These are phyloP conservation scores for Kwoniella dendrophila DNA, from an alignment of 768 basidiomycete genomes.

Conservation along the genomic window DNA sequence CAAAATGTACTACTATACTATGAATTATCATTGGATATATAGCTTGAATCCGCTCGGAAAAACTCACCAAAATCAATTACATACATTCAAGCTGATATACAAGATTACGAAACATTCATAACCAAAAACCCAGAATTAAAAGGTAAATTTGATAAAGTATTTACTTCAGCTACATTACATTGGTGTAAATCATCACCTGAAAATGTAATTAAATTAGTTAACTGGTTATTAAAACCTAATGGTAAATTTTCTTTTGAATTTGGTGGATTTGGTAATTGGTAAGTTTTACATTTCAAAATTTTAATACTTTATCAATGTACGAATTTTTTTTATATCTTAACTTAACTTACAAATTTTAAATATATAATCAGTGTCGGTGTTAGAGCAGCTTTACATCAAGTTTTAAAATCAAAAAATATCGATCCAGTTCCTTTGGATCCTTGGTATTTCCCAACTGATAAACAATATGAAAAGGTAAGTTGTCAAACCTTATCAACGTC, in stretches of 20 bases:
- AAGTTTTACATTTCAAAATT: too few species aligned
- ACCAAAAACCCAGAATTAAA: slow-evolving; percentile 21
- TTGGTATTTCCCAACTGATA: slow-evolving; percentile 78
- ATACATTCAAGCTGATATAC: slow-evolving; percentile 40
- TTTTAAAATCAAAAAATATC: slow-evolving; percentile 62
- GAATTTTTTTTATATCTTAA: neutral
- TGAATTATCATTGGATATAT: neutral
- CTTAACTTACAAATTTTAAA: neutral
- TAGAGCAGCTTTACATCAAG: slow-evolving; percentile 64
- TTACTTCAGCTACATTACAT: slow-evolving; percentile 78
- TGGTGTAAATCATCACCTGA: slow-evolving; percentile 79
- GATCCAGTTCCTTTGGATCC: slow-evolving; percentile 70
- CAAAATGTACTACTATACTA: too few species aligned
- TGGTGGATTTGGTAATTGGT: slow-evolving; percentile 77
- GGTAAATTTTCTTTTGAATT: slow-evolving; percentile 76
- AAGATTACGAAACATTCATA: slow-evolving; percentile 58
- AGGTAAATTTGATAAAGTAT: slow-evolving; percentile 69
- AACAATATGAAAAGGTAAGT: slow-evolving; percentile 66
- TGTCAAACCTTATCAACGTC: slow-evolving; percentile 49
- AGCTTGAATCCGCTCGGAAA: slow-evolving; percentile 64
- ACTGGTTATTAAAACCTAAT: slow-evolving; percentile 66
- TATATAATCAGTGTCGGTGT: slow-evolving; percentile 59
- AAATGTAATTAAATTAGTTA: slow-evolving; percentile 67
- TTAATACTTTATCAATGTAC: too few species aligned
- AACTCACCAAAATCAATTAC: slow-evolving; percentile 58